Percentiles rank a stretch among this genome's conserved stretches.
These are phyloP conservation scores for Inga leiocalycina DNA, from an alignment of 306 rosid species.

Conservation along the genomic window DNA sequence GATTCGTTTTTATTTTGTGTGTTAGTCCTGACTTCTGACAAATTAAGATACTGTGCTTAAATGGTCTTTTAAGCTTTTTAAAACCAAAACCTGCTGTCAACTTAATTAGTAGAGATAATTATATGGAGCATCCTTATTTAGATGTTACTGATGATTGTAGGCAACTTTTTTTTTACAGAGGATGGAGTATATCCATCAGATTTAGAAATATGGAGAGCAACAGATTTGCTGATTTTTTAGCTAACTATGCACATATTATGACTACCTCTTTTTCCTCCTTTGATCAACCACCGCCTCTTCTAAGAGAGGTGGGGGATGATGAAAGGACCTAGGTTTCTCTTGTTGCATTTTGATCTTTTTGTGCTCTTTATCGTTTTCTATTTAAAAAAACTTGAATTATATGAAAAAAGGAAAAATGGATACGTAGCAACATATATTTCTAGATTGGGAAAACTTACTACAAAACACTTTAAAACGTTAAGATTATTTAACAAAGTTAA, in stretches of 20 bases:
- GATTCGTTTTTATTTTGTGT: neutral
- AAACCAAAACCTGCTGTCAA: neutral
- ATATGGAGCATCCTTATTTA: neutral
- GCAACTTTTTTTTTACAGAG: neutral
- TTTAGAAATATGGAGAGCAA: neutral
- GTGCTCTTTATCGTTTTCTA: neutral
- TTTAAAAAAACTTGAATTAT: neutral
- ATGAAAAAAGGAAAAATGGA: neutral
- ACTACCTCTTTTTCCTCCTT: neutral
- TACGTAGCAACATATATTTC: neutral
- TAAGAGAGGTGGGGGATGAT: neutral
- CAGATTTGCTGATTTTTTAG: neutral
- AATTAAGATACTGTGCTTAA: neutral
- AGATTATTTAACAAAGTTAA: neutral
- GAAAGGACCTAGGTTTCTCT: neutral
- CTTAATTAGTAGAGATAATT: neutral
- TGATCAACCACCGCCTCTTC: neutral
- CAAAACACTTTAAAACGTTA: conserved; percentile 6
- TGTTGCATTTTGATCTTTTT: neutral
- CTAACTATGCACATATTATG: neutral
- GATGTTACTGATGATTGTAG: neutral
- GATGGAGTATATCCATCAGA: neutral
- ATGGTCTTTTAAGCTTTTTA: neutral
- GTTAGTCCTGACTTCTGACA: neutral
- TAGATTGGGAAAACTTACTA: neutral